A percentile compares a stretch with the other conserved stretches of the same genome.
These are phyloP conservation scores for Vigna trinervia DNA, from an alignment of 306 rosid species.

Conservation along the genomic window DNA sequence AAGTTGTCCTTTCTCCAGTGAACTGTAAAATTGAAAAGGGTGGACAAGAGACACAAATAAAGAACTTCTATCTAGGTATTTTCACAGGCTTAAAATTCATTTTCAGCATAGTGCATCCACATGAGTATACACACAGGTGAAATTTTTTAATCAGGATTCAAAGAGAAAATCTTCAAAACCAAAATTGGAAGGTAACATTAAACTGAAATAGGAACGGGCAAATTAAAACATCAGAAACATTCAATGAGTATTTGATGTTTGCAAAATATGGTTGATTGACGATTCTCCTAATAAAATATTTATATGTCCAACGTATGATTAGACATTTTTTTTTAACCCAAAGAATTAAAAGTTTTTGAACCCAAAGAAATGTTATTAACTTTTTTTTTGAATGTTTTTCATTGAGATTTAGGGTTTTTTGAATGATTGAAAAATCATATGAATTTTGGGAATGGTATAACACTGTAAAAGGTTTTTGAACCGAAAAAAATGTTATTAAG, in stretches of 20 bases:
- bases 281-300: slow-evolving; percentile 11
- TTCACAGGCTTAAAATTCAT: slow-evolving; percentile 18
- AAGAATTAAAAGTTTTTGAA: too few relatives aligned
- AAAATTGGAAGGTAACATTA: slow-evolving; percentile 14
- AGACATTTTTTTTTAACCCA: neutral
- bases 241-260: neutral
- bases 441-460: too few relatives aligned
- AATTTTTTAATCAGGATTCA: slow-evolving; percentile 28
- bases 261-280: slow-evolving; percentile 16
- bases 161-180: slow-evolving; percentile 32
- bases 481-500: too few relatives aligned
- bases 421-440: too few relatives aligned
- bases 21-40: slow-evolving; percentile 59
- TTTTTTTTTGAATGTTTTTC: too few relatives aligned
- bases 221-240: slow-evolving; percentile 14
- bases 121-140: neutral
- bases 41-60: slow-evolving; percentile 18
- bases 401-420: too few relatives aligned
- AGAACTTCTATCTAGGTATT: slow-evolving; percentile 24
- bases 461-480: too few relatives aligned
- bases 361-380: too few relatives aligned
- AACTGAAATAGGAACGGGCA: neutral
- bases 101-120: slow-evolving; percentile 21
- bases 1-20: slow-evolving; percentile 85
- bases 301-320: slow-evolving; percentile 18